A percentile compares a stretch with the other conserved stretches of the same genome.
Evolutionary conservation across 1,284 basidiomycete species (phyloP).

Genomic region (Kalmanozyma brasiliensis): DNA sequence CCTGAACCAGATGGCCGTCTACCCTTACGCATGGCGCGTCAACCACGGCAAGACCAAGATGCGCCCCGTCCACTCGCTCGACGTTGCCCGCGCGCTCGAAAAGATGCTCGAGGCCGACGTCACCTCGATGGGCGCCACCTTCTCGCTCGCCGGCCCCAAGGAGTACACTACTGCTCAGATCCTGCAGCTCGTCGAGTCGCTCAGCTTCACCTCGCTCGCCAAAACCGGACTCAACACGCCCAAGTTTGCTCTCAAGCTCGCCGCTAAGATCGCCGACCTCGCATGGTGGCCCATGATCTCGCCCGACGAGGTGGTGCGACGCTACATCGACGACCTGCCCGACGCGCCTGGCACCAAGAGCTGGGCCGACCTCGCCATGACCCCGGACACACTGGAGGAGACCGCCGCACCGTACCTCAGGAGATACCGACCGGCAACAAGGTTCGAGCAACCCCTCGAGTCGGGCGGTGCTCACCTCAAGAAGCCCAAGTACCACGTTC

Average conservation of each 20-base stretch:
- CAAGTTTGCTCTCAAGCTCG: constrained; percentile 76
- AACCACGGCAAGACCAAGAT: constrained; percentile 87
- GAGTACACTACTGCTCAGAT: constrained; percentile 87
- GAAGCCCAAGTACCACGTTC: constrained; percentile 55
- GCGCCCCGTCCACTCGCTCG: constrained; percentile 90
- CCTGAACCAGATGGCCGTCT: constrained; percentile 90
- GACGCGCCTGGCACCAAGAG: constrained; percentile 70
- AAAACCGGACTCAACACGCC: constrained; percentile 80
- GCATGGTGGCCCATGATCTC: constrained; percentile 92
- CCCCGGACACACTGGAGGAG: constrained; percentile 86
- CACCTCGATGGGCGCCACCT: constrained; percentile 75
- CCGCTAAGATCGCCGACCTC: constrained; percentile 78
- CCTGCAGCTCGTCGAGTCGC: constrained; percentile 80
- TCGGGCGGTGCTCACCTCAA: constrained; percentile 51
- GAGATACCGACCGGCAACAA: constrained; percentile 80
- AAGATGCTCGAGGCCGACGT: constrained; percentile 78
- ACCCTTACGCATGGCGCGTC: constrained; percentile 93
- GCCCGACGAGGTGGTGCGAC: constrained; percentile 88
- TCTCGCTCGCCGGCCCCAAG: constrained; percentile 88
- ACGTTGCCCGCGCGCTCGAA: constrained; percentile 90
- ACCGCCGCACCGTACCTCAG: constrained; percentile 90
- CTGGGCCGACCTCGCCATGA: constrained; percentile 72
- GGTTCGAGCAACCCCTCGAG: constrained; percentile 70
- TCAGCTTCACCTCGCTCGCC: constrained; percentile 77
- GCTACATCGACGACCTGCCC: constrained; percentile 81